Evolutionary conservation across 2,329 filamentous ascomycete genomes (phyloP).

Genomic region (Cladosporium sp.): DNA sequence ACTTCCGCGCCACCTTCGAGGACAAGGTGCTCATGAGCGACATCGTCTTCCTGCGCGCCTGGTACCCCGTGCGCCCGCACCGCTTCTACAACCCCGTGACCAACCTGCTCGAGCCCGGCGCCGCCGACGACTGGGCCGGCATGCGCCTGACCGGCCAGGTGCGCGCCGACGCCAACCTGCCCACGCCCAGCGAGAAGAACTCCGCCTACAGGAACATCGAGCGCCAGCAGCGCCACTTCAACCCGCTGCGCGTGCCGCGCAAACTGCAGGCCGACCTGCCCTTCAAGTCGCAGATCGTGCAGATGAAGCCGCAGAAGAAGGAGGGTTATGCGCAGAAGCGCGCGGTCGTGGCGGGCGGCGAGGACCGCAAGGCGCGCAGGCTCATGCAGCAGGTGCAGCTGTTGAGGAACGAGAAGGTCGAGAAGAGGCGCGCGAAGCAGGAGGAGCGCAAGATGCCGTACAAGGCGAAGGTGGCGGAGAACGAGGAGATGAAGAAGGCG

Average conservation of each 20-base stretch:
- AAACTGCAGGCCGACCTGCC: constrained; percentile 78
- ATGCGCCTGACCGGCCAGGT: constrained; percentile 95
- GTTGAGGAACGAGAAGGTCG: constrained; percentile 81
- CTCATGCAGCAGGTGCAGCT: constrained; percentile 91
- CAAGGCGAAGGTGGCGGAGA: constrained; percentile 73
- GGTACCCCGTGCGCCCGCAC: constrained; percentile 93
- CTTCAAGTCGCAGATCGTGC: constrained; percentile 83
- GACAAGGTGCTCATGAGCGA: constrained; percentile 97
- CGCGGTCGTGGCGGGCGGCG: constrained; percentile 71
- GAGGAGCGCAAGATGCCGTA: constrained; percentile 78
- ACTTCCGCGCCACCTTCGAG: constrained; percentile 95
- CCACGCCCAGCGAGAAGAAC: constrained; percentile 76
- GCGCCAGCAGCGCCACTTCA: constrained; percentile 45
- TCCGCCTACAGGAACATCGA: constrained; percentile 69
- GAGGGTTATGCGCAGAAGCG: constrained; percentile 92
- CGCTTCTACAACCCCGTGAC: constrained; percentile 96
- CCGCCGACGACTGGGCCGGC: constrained; percentile 60
- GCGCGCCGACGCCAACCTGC: constrained; percentile 65
- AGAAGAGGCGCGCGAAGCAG: constrained; percentile 77
- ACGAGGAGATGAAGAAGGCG: constrained; percentile 75
- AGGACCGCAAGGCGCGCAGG: constrained; percentile 83
- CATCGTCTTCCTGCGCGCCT: constrained; percentile 91
- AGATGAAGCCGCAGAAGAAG: constrained; percentile 73
- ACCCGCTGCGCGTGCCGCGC: constrained; percentile 65
- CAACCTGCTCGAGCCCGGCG: constrained; percentile 66